Base-by-base conservation (phyloP, 225 moss, liverwort and hornwort species). In the Rhytidiadelphus loreus region DNA sequence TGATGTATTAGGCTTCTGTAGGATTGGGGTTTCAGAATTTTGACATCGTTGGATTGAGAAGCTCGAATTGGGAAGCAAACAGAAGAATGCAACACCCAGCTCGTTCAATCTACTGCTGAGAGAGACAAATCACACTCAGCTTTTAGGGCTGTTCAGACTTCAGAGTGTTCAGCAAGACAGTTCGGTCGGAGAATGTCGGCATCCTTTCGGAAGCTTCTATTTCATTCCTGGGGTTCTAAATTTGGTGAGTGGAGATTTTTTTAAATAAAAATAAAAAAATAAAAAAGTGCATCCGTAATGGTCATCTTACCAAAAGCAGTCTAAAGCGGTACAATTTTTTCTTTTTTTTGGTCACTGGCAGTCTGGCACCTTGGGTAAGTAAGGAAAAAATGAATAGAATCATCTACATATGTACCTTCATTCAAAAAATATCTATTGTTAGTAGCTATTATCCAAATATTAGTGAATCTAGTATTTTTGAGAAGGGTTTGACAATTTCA, bases 401-500 rank as follows among this genome's bases (percentile, higher is more conserved):
- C 22, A 33, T 75, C 8, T 2, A 5, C 0, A 4, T 13, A 1
- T 33, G 1, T 13, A 33, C 2, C 4, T 13, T 21, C 5, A 13
- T 33, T 2, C 7, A 11, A 8, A 50, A 48, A 18, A 50, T 1
- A 21, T 13, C 0, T 75, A 48, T 2, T 20, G 0, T 2, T 12
- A 19, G 4, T 20, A 50, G 2, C 21, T 75, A 33, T 50, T 21
- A 33, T 52, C 12, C 3, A 52, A 52, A 73, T 30, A 46, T 44
- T 44, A 44, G 3, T 72, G 28, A 44, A 44, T 72, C 2, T 72
- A 44, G 3, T 44, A 15, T 70, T 25, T 70, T 41, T 25, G 6
- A 25, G 3, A 70, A 41, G 5, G 8, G 0, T 70, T 41, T 70
- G 8, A 1, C 14, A 41, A 41, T 43, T 71, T 43, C 9, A 43